These are phyloP conservation scores for Geosmithia flava DNA, from an alignment of 2,329 filamentous ascomycete species.

Conservation along the genomic window DNA sequence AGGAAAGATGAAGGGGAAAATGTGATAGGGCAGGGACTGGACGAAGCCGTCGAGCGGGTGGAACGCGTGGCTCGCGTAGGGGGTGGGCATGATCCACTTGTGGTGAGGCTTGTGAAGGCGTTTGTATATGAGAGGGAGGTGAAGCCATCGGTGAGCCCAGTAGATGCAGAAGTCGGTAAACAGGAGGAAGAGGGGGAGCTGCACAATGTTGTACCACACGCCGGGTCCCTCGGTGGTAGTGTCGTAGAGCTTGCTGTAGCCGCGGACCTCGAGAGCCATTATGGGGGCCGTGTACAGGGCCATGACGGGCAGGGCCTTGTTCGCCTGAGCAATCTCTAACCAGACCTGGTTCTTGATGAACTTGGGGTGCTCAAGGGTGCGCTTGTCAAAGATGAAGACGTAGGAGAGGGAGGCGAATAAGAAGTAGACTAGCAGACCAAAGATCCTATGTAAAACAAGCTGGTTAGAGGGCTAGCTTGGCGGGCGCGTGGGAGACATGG, in stretches of 20 bases:
- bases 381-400: slow-evolving; percentile 82
- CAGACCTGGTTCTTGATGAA: slow-evolving; percentile 89
- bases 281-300: slow-evolving; percentile 67
- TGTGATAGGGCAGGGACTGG: slow-evolving; percentile 82
- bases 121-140: slow-evolving; percentile 71
- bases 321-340: slow-evolving; percentile 74
- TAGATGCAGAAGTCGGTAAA: slow-evolving; percentile 90
- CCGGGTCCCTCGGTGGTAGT: slow-evolving; percentile 63
- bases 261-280: slow-evolving; percentile 74
- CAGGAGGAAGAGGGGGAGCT: slow-evolving; percentile 78
- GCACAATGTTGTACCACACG: slow-evolving; percentile 62
- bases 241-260: slow-evolving; percentile 82
- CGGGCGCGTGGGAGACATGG: neutral
- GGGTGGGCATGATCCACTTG: slow-evolving; percentile 99
- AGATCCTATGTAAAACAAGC: slow-evolving; percentile 47
- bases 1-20: slow-evolving; percentile 87
- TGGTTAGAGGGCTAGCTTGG: neutral
- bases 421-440: slow-evolving; percentile 77
- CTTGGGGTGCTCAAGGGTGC: slow-evolving; percentile 78
- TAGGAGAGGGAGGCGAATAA: slow-evolving; percentile 74
- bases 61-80: slow-evolving; percentile 86
- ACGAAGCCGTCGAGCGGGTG: slow-evolving; percentile 85
- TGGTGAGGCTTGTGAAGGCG: slow-evolving; percentile 91
- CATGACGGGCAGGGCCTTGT: slow-evolving; percentile 69
- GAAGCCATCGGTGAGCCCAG: slow-evolving; percentile 78